phyloP scores from a whole-genome alignment of 2,329 filamentous ascomycete species.

The Aspergillus floridensis region DNA sequence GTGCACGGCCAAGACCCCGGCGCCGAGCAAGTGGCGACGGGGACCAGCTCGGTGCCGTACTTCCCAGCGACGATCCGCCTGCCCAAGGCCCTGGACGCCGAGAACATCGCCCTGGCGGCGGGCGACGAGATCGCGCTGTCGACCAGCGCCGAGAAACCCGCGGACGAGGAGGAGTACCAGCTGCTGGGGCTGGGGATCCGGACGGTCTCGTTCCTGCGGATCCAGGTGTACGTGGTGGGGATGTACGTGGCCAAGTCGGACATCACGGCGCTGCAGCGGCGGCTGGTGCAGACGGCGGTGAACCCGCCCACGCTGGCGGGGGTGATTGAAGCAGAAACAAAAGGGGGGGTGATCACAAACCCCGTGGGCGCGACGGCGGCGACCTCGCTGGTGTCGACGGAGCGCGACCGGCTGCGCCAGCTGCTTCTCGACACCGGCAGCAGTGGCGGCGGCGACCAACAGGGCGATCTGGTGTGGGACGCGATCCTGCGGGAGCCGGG shows the following conservation, averaged over 20 bases:
- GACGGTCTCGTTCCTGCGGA: conserved; percentile 81
- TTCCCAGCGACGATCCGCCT: conserved; percentile 74
- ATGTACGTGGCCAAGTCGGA: conserved; percentile 85
- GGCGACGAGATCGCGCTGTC: conserved; percentile 38
- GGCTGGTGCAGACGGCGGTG: conserved; percentile 68
- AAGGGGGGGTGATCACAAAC: conserved; percentile 18
- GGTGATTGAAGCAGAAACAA: neutral
- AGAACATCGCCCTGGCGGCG: conserved; percentile 27
- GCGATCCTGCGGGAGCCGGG: conserved; percentile 63
- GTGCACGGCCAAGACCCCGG: conserved; percentile 53
- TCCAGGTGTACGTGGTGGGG: conserved; percentile 93
- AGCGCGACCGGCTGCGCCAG: conserved; percentile 70
- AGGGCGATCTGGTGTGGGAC: conserved; percentile 73
- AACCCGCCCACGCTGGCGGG: conserved; percentile 26
- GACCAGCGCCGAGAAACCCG: conserved; percentile 34
- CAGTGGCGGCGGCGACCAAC: conserved; percentile 37
- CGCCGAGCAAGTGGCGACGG: conserved; percentile 73
- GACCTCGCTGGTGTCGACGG: conserved; percentile 76
- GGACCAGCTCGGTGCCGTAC: conserved; percentile 72
- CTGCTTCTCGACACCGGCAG: conserved; percentile 73
- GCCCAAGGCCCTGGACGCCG: conserved; percentile 43
- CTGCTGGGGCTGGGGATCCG: conserved; percentile 84
- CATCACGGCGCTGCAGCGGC: conserved; percentile 74
- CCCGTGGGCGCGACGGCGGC: conserved; percentile 61
- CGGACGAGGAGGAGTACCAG: conserved; percentile 68